Evolutionary conservation across 2,329 filamentous ascomycete species (phyloP).

Genomic region (Colletotrichum tabaci): DNA sequence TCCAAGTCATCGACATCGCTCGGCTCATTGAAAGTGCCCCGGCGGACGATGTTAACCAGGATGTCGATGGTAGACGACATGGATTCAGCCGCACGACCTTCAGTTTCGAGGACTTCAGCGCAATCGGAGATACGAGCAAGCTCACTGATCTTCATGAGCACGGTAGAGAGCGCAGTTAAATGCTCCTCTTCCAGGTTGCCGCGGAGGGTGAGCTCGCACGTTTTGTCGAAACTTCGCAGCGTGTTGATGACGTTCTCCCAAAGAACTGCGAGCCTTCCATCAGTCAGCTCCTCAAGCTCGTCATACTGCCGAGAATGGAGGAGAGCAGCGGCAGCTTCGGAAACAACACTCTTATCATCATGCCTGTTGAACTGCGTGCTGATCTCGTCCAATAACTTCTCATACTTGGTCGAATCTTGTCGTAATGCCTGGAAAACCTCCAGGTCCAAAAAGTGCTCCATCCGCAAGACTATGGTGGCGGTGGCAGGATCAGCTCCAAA

Average conservation of each 20-base stretch:
- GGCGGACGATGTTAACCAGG: constrained; percentile 79
- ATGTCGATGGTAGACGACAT: constrained; percentile 74
- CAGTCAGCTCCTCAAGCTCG: constrained; percentile 88
- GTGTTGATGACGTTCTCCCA: constrained; percentile 89
- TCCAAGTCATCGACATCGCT: constrained; percentile 84
- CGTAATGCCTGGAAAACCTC: constrained; percentile 91
- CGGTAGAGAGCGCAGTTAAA: constrained; percentile 80
- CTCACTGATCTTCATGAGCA: constrained; percentile 84
- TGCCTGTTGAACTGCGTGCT: constrained; percentile 96
- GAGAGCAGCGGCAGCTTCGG: constrained; percentile 86
- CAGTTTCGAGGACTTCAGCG: constrained; percentile 79
- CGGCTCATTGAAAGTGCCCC: constrained; percentile 78
- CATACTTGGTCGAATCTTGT: constrained; percentile 86
- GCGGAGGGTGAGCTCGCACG: constrained; percentile 79
- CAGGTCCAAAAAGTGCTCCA: constrained; percentile 89
- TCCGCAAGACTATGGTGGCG: constrained; percentile 85
- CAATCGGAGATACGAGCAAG: constrained; percentile 86
- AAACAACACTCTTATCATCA: constrained; percentile 86
- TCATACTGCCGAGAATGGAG: constrained; percentile 89
- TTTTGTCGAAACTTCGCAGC: constrained; percentile 79
- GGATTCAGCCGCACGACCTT: constrained; percentile 63
- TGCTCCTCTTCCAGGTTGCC: constrained; percentile 77
- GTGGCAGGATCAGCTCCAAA: constrained; percentile 92
- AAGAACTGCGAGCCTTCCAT: constrained; percentile 82
- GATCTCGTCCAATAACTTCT: constrained; percentile 88